Conservation (phyloP, 495 filamentous ascomycete species). For the Neurospora cerealis region DNA sequence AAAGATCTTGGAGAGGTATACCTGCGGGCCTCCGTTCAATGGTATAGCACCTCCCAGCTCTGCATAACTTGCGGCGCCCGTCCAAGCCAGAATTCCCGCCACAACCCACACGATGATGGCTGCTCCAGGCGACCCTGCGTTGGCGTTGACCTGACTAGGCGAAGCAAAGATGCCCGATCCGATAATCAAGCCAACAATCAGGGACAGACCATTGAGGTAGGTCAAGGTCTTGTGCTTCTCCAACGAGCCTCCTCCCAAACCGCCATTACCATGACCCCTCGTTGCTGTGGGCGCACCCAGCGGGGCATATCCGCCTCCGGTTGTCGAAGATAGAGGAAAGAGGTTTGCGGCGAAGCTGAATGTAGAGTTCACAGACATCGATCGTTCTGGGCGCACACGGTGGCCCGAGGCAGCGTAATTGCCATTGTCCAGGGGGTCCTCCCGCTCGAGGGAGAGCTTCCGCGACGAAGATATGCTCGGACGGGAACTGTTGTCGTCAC, state of each 20-base stretch:
- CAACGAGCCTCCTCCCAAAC: constrained; percentile 48
- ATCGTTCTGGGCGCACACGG: constrained; percentile 46
- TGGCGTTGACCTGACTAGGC: constrained; percentile 85
- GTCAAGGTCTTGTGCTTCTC: constrained; percentile 95
- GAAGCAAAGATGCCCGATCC: constrained; percentile 97
- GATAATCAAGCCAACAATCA: constrained; percentile 89
- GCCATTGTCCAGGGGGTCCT: constrained; percentile 62
- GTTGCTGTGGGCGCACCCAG: constrained; percentile 59
- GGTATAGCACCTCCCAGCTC: constrained; percentile 94
- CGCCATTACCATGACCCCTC: constrained; percentile 30
- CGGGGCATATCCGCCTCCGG: constrained; percentile 62
- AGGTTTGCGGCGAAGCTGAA: constrained; percentile 90
- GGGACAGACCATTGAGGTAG: constrained; percentile 82
- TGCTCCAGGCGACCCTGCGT: constrained; percentile 87
- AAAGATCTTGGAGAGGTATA: constrained; percentile 92
- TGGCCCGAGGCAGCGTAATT: constrained; percentile 36
- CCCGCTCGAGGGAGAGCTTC: constrained; percentile 76
- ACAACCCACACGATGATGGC: constrained; percentile 83
- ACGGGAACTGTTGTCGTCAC: constrained; percentile 55
- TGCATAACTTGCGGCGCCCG: constrained; percentile 89
- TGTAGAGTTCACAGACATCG: constrained; percentile 81
- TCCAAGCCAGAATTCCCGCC: constrained; percentile 89
- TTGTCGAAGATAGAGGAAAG: constrained; percentile 84
- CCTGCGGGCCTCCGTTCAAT: constrained; percentile 85
- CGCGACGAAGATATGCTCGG: constrained; percentile 86